A percentile compares a stretch with the other conserved stretches of the same genome.
phyloP scores from a whole-genome alignment of 495 filamentous ascomycete species.

The Alectoria sarmentosa region DNA sequence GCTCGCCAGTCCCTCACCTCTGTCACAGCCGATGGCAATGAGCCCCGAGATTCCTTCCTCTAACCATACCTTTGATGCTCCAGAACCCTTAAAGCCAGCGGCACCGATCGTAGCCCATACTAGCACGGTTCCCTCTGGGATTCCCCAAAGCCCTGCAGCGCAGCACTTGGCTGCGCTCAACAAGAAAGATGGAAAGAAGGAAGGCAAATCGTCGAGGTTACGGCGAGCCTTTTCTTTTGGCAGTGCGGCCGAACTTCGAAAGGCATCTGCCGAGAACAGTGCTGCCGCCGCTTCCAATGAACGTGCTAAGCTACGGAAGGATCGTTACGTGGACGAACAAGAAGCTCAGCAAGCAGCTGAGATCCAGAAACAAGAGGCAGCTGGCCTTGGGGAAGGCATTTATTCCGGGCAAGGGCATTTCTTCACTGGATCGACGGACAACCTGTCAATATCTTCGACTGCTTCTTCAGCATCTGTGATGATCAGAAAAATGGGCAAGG shows the following conservation, averaged over 20 bases:
- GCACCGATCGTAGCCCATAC: slow-evolving; percentile 27
- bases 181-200: slow-evolving; percentile 62
- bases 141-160: slow-evolving; percentile 58
- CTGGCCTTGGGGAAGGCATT: slow-evolving; percentile 85
- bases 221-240: slow-evolving; percentile 95
- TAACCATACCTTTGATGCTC: slow-evolving; percentile 25
- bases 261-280: slow-evolving; percentile 61
- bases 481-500: slow-evolving; percentile 98
- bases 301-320: slow-evolving; percentile 61
- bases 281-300: slow-evolving; percentile 47
- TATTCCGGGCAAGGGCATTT: slow-evolving; percentile 82
- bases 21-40: slow-evolving; percentile 74
- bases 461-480: slow-evolving; percentile 98
- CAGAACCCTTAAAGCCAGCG: slow-evolving; percentile 18
- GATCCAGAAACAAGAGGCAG: slow-evolving; percentile 81
- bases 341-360: slow-evolving; percentile 88
- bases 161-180: slow-evolving; percentile 74
- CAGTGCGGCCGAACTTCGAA: slow-evolving; percentile 85
- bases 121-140: slow-evolving; percentile 22
- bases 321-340: slow-evolving; percentile 60
- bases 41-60: slow-evolving; percentile 36
- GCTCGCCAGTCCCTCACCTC: slow-evolving; percentile 69
- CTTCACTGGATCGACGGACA: slow-evolving; percentile 90
- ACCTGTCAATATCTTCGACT: slow-evolving; percentile 93
- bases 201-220: slow-evolving; percentile 82